Conservation (phyloP, 2,329 filamentous ascomycete genomes). For the Aspergillus glaucus region DNA sequence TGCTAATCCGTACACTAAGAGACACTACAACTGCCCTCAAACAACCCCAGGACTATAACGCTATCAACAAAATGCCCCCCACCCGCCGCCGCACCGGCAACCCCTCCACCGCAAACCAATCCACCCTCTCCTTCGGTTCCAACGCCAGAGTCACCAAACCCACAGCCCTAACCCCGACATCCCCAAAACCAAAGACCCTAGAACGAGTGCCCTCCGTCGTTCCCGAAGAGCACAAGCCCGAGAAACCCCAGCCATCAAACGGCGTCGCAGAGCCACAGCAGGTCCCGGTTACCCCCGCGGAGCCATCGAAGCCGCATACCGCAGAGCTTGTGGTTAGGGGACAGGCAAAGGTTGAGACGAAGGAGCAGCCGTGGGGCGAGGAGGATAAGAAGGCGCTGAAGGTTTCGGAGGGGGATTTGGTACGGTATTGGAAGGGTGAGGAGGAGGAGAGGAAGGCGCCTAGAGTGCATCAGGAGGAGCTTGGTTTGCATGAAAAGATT, state of each 20-base stretch:
- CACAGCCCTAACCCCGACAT: slow-evolving; percentile 24
- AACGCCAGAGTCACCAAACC: slow-evolving; percentile 56
- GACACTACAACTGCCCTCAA: not conserved
- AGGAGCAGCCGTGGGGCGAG: slow-evolving; percentile 23
- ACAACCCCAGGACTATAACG: not conserved
- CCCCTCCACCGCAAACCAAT: slow-evolving; percentile 43
- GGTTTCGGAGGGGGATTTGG: slow-evolving; percentile 62
- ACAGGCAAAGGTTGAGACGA: slow-evolving; percentile 44
- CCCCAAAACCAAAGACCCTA: slow-evolving; percentile 26
- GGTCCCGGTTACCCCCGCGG: slow-evolving; percentile 16
- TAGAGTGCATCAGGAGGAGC: slow-evolving; percentile 66
- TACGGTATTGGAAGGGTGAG: slow-evolving; percentile 68
- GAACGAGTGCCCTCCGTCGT: slow-evolving; percentile 31
- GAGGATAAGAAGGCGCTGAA: slow-evolving; percentile 50
- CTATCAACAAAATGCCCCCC: slow-evolving; percentile 34
- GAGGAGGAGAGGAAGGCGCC: slow-evolving; percentile 63
- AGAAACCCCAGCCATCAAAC: slow-evolving; percentile 6
- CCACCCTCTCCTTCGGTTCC: slow-evolving; percentile 58
- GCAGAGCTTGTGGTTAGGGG: slow-evolving; percentile 36
- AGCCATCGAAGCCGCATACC: slow-evolving; percentile 24
- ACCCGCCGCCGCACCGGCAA: slow-evolving; percentile 33
- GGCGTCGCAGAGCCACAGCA: slow-evolving; percentile 23
- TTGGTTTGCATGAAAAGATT: slow-evolving; percentile 74
- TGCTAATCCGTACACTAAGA: not conserved
- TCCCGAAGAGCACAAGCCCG: slow-evolving; percentile 19